A percentile compares a stretch with the other conserved stretches of the same genome.
Evolutionary conservation across 2,329 filamentous ascomycete genomes (phyloP).

Genomic region (Penicillium sp.): DNA sequence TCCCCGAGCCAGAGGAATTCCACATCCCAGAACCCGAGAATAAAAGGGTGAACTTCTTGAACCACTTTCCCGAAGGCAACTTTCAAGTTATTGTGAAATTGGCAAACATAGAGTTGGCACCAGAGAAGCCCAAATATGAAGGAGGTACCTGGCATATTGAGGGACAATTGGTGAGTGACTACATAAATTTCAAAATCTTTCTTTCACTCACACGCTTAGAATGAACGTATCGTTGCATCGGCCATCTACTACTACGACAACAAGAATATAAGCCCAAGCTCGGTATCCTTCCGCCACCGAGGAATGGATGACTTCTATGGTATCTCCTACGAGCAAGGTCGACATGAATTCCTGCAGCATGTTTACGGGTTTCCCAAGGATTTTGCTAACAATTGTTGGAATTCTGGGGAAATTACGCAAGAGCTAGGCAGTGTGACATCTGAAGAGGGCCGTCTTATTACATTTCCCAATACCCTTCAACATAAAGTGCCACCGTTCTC

Average conservation of each 20-base stretch:
- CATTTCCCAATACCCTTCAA: slow-evolving; percentile 41
- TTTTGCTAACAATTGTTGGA: background rate
- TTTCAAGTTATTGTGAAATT: slow-evolving; percentile 64
- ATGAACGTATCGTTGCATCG: slow-evolving; percentile 62
- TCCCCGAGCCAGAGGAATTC: no score
- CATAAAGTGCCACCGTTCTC: slow-evolving; percentile 48
- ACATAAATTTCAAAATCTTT: slow-evolving; percentile 61
- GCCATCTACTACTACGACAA: slow-evolving; percentile 61
- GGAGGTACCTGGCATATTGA: slow-evolving; percentile 46
- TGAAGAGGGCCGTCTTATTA: slow-evolving; percentile 20
- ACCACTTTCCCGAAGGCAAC: slow-evolving; percentile 37
- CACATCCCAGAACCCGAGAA: slow-evolving; percentile 19
- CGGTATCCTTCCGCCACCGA: slow-evolving; percentile 49
- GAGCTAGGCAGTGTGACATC: slow-evolving; percentile 19
- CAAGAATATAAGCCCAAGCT: slow-evolving; percentile 56
- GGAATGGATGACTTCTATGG: background rate
- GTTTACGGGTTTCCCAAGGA: no score
- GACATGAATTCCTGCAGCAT: no score
- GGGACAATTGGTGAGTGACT: slow-evolving; percentile 41
- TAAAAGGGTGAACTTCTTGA: slow-evolving; percentile 15
- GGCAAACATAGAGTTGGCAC: slow-evolving; percentile 56
- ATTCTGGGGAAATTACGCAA: slow-evolving; percentile 21
- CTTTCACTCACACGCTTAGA: slow-evolving; percentile 41
- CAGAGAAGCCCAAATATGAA: slow-evolving; percentile 52
- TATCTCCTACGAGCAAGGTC: background rate